Conservation (phyloP, 129 eudicot species). For the Ambrosia trifida region DNA sequence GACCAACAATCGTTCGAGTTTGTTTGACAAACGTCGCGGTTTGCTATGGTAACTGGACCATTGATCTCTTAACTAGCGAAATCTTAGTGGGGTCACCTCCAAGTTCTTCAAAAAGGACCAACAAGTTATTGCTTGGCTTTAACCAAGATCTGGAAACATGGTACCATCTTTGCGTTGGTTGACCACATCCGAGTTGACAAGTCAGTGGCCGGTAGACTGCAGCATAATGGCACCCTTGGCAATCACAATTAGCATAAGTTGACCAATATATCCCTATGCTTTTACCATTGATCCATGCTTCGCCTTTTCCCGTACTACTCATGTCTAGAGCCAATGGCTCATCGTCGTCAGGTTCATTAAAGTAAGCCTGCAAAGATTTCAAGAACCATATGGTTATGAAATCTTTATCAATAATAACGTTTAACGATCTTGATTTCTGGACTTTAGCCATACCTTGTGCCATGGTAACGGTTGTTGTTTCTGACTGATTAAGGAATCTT, state of each 20-base stretch:
- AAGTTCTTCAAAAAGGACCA: constrained; percentile 89
- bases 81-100: constrained; percentile 87
- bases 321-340: constrained; percentile 91
- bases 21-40: constrained; percentile 17
- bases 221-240: constrained; percentile 70
- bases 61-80: constrained; percentile 77
- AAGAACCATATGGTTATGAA: constrained; percentile 11
- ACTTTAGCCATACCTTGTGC: constrained; percentile 67
- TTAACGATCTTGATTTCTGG: neutral
- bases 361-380: constrained; percentile 62
- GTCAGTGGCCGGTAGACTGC: constrained; percentile 66
- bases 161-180: constrained; percentile 98
- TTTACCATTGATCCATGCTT: constrained; percentile 92
- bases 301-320: constrained; percentile 96
- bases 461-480: constrained; percentile 85
- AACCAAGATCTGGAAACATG: constrained; percentile 97
- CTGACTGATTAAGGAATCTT: constrained; percentile 67
- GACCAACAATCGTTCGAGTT: neutral
- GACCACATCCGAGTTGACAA: constrained; percentile 89
- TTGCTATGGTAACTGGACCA: constrained; percentile 21
- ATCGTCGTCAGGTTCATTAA: constrained; percentile 80
- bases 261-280: constrained; percentile 97
- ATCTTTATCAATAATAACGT: neutral
- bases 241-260: constrained; percentile 64
- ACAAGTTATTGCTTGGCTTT: constrained; percentile 67